Conservation (phyloP, 805 yeast species). For the Wickerhamomyces queroliae region DNA sequence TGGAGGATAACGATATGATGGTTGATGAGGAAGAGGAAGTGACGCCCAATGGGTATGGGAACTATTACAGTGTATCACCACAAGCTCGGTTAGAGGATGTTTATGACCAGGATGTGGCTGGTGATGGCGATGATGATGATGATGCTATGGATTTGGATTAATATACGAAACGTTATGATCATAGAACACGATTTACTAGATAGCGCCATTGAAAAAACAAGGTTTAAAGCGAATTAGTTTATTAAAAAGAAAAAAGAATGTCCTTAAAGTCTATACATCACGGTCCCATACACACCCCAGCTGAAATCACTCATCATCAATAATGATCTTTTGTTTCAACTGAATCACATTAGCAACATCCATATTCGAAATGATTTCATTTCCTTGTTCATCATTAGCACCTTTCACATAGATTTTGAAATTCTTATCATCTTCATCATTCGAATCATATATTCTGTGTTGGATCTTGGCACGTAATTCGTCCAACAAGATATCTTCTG, state of each 20-base stretch:
- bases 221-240: too few relatives aligned
- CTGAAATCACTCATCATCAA: slow-evolving; percentile 24
- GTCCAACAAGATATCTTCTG: slow-evolving; percentile 38
- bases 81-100: neutral
- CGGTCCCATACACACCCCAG: neutral
- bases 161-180: too few relatives aligned
- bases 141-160: slow-evolving; percentile 18
- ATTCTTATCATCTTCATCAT: slow-evolving; percentile 15
- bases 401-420: slow-evolving; percentile 30
- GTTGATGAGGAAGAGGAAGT: slow-evolving; percentile 4
- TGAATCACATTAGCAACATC: slow-evolving; percentile 28
- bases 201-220: too few relatives aligned
- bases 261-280: too few relatives aligned
- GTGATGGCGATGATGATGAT: slow-evolving; percentile 8
- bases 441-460: slow-evolving; percentile 40
- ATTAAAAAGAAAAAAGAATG: too few relatives aligned
- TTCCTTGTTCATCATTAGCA: slow-evolving; percentile 23
- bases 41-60: slow-evolving; percentile 1
- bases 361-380: slow-evolving; percentile 26
- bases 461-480: slow-evolving; percentile 47
- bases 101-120: slow-evolving; percentile 1
- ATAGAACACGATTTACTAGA: too few relatives aligned
- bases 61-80: neutral
- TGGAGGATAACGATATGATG: slow-evolving; percentile 6
- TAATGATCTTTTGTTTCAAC: slow-evolving; percentile 30